A percentile compares a stretch with the other conserved stretches of the same genome.
These are phyloP conservation scores for Metschnikowia chrysomelidarum DNA, from an alignment of 805 yeast genomes.

Conservation along the genomic window DNA sequence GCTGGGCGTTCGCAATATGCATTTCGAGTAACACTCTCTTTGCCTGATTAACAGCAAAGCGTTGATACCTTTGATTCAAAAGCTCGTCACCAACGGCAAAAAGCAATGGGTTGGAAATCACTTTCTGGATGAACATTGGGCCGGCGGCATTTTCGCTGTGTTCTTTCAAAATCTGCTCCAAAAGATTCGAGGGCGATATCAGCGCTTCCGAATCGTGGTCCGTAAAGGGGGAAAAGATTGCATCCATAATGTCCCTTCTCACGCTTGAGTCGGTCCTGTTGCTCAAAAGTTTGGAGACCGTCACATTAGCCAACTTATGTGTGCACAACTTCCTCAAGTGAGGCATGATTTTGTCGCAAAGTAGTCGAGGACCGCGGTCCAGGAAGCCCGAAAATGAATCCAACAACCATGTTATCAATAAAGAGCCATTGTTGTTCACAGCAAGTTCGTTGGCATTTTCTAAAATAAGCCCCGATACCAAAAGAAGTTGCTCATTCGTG, in stretches of 20 bases:
- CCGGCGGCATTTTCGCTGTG: conserved; percentile 52
- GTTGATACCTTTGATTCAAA: conserved; percentile 40
- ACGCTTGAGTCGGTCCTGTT: conserved; percentile 63
- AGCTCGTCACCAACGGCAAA: conserved; percentile 29
- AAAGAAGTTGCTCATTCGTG: conserved; percentile 62
- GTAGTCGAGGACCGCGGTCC: conserved; percentile 50
- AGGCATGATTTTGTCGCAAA: conserved; percentile 62
- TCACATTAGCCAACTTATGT: conserved; percentile 81
- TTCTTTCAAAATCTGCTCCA: conserved; percentile 65
- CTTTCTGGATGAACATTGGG: conserved; percentile 67
- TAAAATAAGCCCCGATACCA: conserved; percentile 75
- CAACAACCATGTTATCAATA: conserved; percentile 89
- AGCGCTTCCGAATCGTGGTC: conserved; percentile 23
- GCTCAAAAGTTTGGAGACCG: conserved; percentile 75
- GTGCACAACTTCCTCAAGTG: conserved; percentile 63
- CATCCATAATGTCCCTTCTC: conserved; percentile 57
- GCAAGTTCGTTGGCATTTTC: conserved; percentile 77
- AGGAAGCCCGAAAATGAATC: conserved; percentile 53
- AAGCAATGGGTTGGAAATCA: conserved; percentile 66
- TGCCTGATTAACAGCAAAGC: conserved; percentile 58
- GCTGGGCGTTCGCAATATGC: conserved; percentile 57
- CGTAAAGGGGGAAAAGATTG: conserved; percentile 57
- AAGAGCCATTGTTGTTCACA: conserved; percentile 81
- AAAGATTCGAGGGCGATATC: conserved; percentile 41
- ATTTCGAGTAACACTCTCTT: conserved; percentile 60